These are phyloP conservation scores for Monosporascus sp. DNA, from an alignment of 2,329 filamentous ascomycete genomes.

Conservation along the genomic window DNA sequence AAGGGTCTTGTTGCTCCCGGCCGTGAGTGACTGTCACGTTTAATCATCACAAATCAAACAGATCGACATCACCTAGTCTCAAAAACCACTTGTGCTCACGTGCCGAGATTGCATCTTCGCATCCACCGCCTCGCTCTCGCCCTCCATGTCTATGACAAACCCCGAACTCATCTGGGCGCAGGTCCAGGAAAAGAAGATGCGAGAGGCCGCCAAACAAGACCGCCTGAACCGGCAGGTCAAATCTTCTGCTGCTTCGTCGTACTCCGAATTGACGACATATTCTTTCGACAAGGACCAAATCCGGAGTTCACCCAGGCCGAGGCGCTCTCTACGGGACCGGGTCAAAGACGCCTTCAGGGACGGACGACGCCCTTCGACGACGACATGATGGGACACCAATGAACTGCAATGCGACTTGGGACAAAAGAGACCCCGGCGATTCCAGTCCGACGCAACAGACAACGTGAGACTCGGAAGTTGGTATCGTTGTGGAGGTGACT, in stretches of 20 bases:
- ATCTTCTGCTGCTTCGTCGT: slow-evolving; percentile 14
- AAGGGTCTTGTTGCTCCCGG: too few relatives aligned
- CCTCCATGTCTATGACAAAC: slow-evolving; percentile 16
- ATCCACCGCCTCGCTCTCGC: slow-evolving; percentile 10
- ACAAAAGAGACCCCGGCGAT: too few relatives aligned
- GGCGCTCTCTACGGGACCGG: slow-evolving; percentile 12
- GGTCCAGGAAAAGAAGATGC: slow-evolving; percentile 15
- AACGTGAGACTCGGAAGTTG: too few relatives aligned
- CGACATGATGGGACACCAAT: too few relatives aligned
- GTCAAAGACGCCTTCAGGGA: slow-evolving; percentile 9
- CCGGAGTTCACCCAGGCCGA: slow-evolving; percentile 3
- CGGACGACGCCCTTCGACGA: too few relatives aligned
- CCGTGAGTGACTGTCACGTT: too few relatives aligned
- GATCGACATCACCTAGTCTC: background rate
- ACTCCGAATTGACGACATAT: slow-evolving; percentile 15
- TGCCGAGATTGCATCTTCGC: slow-evolving; percentile 7
- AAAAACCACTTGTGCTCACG: slow-evolving; percentile 4
- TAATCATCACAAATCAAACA: background rate
- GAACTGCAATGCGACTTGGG: too few relatives aligned
- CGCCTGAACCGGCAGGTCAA: slow-evolving; percentile 1
- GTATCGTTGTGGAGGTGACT: too few relatives aligned
- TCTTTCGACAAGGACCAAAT: slow-evolving; percentile 15
- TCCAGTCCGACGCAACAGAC: too few relatives aligned
- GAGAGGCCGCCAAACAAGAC: background rate
- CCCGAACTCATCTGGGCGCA: slow-evolving; percentile 17